A percentile compares a stretch with the other conserved stretches of the same genome.
Evolutionary conservation across 2,329 filamentous ascomycete species (phyloP).

Genomic region (Ophiostoma perfectum): DNA sequence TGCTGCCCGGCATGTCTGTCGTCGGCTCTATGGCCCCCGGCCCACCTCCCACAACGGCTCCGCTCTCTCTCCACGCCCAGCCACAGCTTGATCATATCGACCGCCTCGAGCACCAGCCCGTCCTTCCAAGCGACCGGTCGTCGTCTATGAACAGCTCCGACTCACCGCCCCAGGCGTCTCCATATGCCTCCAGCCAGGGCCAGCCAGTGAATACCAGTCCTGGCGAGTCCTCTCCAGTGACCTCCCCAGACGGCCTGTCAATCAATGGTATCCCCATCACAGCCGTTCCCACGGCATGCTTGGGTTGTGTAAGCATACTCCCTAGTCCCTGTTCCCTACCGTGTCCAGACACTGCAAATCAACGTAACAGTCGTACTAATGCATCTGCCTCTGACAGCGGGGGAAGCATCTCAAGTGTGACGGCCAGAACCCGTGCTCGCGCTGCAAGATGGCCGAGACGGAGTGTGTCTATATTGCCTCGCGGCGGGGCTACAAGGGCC

Average conservation of each 20-base stretch:
- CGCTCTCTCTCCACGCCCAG: constrained; percentile 1
- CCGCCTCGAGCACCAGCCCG: constrained; percentile 1
- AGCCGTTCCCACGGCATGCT: constrained; percentile 45
- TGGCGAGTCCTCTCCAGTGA: constrained; percentile 12
- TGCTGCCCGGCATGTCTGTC: constrained; percentile 8
- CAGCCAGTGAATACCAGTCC: constrained; percentile 16
- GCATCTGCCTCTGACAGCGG: constrained; percentile 38
- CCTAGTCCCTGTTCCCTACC: constrained; percentile 5
- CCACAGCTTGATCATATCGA: neutral
- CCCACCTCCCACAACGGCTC: neutral
- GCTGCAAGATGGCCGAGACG: constrained; percentile 54
- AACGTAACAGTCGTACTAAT: no score
- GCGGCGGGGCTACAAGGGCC: constrained; percentile 68
- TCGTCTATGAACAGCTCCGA: neutral
- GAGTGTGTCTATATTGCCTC: constrained; percentile 70
- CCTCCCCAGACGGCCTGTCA: neutral
- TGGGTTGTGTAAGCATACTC: constrained; percentile 49
- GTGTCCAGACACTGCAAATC: no score
- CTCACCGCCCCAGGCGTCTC: constrained; percentile 1
- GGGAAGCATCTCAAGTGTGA: constrained; percentile 72
- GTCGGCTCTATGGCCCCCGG: constrained; percentile 3
- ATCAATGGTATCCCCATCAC: constrained; percentile 7
- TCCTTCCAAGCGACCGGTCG: neutral
- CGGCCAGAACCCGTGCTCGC: constrained; percentile 61
- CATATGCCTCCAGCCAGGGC: constrained; percentile 11